Evolutionary conservation across 2,329 filamentous ascomycete genomes (phyloP), one percentile per base, ranked within the genome.

Genomic region (Colletotrichum gigasporum): DNA sequence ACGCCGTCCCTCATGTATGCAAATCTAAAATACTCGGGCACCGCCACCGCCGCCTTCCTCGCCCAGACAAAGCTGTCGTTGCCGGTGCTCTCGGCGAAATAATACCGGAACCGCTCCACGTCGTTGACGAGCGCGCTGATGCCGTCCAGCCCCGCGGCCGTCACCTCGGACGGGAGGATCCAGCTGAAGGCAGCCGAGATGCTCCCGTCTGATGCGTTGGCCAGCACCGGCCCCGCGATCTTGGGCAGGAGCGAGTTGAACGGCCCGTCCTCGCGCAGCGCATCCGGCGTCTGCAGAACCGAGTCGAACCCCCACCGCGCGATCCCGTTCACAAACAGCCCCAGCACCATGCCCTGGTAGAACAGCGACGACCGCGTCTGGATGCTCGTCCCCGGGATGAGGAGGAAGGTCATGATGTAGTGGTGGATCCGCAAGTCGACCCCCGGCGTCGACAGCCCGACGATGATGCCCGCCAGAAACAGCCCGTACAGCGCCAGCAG

Each of bases 291-390:
- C 78, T 99, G 90, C 12, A 98, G 86, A 48, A 99, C 88, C 1
- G 91, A 86, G 67, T 93, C 94, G 75, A 97, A 99, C 0, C 94
- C 94, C 96, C 96, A 98, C 41, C 95, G 87, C 3, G 94, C 94
- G 66, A 96, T 89, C 53, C 96, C 95, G 74, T 97, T 97, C 79
- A 97, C 90, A 76, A 97, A 98, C 0, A 98, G 84, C 0, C 96
- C 96, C 5, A 98, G 81, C 0, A 99, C 83, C 4, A 99, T 82
- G 11, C 96, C 96, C 76, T 98, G 95, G 73, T 96, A 98, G 2
- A 97, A 77, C 8, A 98, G 82, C 1, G 90, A 90, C 0, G 93
- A 91, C 0, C 96, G 87, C 6, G 92, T 98, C 70, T 97, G 94
- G 76, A 98, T 89, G 58, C 88, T 90, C 0, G 96, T 98, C 0